These are phyloP conservation scores for Solanum hybrid DNA, from an alignment of 305 asterid genomes.

Conservation along the genomic window DNA sequence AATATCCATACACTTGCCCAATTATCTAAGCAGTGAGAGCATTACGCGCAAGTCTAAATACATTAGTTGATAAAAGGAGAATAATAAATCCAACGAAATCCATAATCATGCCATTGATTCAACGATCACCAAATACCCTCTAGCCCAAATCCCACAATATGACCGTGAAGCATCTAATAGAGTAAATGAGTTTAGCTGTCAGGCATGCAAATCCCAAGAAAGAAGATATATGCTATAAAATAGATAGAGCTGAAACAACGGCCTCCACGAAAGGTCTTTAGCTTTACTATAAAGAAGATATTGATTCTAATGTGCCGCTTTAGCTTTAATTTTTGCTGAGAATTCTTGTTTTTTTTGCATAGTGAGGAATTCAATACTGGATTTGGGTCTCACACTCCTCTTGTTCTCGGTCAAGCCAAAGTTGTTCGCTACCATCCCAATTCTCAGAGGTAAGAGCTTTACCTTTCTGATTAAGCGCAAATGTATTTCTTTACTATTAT, in stretches of 20 bases:
- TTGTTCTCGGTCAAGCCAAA: constrained; percentile 84
- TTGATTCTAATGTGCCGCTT: neutral
- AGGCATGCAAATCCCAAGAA: neutral
- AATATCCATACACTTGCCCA: neutral
- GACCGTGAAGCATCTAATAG: neutral
- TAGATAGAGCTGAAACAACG: neutral
- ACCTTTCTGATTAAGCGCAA: neutral
- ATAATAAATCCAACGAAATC: neutral
- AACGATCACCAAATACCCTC: neutral
- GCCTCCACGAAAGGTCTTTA: neutral
- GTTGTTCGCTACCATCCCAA: constrained; percentile 78
- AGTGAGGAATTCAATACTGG: constrained; percentile 91
- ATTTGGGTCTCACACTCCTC: constrained; percentile 92
- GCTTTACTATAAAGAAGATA: neutral
- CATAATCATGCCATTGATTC: neutral
- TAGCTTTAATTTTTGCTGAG: constrained; percentile 11
- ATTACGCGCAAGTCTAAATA: neutral
- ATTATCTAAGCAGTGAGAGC: neutral
- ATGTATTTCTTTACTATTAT: neutral
- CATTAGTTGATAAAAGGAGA: neutral
- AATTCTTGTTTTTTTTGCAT: constrained; percentile 11
- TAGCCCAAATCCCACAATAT: neutral
- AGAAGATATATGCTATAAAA: neutral
- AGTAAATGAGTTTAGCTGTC: neutral
- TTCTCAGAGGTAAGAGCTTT: constrained; percentile 54